These are phyloP conservation scores for Carex kokanica DNA, from an alignment of 176 grass and related monocot species.

Conservation along the genomic window DNA sequence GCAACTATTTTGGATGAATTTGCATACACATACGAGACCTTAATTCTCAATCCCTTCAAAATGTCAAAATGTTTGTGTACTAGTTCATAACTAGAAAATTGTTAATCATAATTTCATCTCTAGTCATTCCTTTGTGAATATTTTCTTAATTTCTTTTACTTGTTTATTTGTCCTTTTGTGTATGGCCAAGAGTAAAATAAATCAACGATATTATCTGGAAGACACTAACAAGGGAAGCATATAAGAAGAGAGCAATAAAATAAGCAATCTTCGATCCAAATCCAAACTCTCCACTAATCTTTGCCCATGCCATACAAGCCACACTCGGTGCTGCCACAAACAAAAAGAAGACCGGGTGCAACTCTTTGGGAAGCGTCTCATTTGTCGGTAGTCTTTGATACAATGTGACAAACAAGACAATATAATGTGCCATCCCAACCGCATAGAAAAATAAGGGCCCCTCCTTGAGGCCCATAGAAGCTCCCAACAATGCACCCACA, in stretches of 20 bases:
- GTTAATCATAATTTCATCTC: background rate
- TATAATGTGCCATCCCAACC: conserved; percentile 81
- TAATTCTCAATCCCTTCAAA: background rate
- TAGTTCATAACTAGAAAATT: background rate
- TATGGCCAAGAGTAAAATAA: background rate
- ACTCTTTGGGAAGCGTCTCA: conserved; percentile 76
- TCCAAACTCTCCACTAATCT: conserved; percentile 68
- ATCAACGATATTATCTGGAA: background rate
- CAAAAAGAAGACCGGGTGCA: conserved; percentile 92
- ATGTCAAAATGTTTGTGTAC: background rate
- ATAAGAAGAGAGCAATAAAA: conserved; percentile 88
- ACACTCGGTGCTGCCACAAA: conserved; percentile 87
- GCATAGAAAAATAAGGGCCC: conserved; percentile 85
- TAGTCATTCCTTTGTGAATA: background rate
- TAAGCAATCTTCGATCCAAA: conserved; percentile 56
- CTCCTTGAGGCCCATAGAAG: conserved; percentile 70
- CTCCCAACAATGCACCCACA: conserved; percentile 82
- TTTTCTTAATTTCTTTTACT: background rate
- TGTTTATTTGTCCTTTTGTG: background rate
- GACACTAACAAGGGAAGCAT: conserved; percentile 61
- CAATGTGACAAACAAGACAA: conserved; percentile 84
- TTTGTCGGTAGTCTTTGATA: conserved; percentile 97
- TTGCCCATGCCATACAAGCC: conserved; percentile 76
- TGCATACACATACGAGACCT: background rate
- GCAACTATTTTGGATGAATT: background rate